Evolutionary conservation across 2,329 filamentous ascomycete species (phyloP).

Genomic region (Ascochyta clinopodiicola): DNA sequence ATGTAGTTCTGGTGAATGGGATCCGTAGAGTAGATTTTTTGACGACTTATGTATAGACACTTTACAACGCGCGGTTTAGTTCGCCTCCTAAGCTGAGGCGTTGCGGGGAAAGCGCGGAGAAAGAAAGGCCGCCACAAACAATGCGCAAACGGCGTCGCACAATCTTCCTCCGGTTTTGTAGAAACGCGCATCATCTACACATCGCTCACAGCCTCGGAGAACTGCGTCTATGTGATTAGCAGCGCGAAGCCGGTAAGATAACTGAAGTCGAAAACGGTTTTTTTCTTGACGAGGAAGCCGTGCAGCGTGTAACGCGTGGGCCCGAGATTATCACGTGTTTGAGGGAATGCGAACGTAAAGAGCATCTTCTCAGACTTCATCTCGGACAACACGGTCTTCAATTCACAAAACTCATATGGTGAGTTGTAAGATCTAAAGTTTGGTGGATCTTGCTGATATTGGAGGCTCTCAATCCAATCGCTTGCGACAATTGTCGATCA

Average conservation of each 20-base stretch:
- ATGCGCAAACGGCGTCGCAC: background rate
- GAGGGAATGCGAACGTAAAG: background rate
- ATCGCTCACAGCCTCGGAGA: background rate
- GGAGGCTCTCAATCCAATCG: slow-evolving; percentile 29
- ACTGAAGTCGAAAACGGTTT: background rate
- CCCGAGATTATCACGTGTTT: background rate
- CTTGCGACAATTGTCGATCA: slow-evolving; percentile 35
- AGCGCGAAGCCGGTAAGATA: background rate
- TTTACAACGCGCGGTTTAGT: background rate
- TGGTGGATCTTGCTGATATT: background rate
- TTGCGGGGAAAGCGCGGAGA: slow-evolving; percentile 25
- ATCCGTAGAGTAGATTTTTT: too few relatives aligned
- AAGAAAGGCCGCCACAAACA: slow-evolving; percentile 17
- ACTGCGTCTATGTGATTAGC: background rate
- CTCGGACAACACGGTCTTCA: background rate
- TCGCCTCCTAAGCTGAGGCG: slow-evolving; percentile 1
- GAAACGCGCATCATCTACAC: background rate
- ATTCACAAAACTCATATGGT: background rate
- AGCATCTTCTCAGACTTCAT: background rate
- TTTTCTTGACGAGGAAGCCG: background rate
- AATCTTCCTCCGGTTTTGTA: slow-evolving; percentile 17
- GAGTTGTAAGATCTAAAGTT: background rate
- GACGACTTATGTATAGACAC: slow-evolving; percentile 1
- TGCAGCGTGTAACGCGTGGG: background rate
- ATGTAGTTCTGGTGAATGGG: background rate